phyloP scores from a whole-genome alignment of 129 eudicot genomes.

The Saussurea involucrata region DNA sequence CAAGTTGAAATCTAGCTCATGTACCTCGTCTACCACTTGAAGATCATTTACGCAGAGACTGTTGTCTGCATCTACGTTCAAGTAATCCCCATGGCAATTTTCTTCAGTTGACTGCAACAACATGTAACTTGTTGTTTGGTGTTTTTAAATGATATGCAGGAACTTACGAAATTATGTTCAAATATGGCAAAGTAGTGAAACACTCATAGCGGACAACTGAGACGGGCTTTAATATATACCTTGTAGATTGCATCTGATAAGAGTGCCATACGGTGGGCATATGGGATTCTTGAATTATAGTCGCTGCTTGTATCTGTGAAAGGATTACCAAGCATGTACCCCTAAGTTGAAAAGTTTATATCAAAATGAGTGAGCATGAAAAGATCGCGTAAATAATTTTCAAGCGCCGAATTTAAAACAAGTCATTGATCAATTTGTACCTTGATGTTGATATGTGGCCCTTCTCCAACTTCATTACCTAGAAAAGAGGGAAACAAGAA shows the following conservation, averaged over 20 bases:
- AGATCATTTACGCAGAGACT: background rate
- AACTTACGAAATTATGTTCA: background rate
- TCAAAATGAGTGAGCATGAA: background rate
- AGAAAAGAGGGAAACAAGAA: background rate
- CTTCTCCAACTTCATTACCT: slow-evolving; percentile 19
- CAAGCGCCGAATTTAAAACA: background rate
- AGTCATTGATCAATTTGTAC: background rate
- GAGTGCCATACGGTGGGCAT: slow-evolving; percentile 7
- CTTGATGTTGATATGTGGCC: slow-evolving; percentile 6
- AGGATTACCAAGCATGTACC: slow-evolving; percentile 25
- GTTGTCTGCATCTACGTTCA: background rate
- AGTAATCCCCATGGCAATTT: slow-evolving; percentile 22
- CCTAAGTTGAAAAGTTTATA: background rate
- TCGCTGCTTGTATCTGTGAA: background rate
- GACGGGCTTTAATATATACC: slow-evolving; percentile 1
- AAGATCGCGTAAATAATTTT: background rate
- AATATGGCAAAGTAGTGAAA: background rate
- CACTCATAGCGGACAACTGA: background rate
- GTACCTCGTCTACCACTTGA: slow-evolving; percentile 1
- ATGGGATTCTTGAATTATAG: background rate
- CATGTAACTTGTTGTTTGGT: background rate
- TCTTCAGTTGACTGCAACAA: slow-evolving; percentile 9
- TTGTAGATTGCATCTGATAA: slow-evolving; percentile 20
- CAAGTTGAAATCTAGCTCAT: background rate
- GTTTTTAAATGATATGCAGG: background rate